Conservation (phyloP, 1,284 basidiomycete genomes). For the Moesziomyces sp. region DNA sequence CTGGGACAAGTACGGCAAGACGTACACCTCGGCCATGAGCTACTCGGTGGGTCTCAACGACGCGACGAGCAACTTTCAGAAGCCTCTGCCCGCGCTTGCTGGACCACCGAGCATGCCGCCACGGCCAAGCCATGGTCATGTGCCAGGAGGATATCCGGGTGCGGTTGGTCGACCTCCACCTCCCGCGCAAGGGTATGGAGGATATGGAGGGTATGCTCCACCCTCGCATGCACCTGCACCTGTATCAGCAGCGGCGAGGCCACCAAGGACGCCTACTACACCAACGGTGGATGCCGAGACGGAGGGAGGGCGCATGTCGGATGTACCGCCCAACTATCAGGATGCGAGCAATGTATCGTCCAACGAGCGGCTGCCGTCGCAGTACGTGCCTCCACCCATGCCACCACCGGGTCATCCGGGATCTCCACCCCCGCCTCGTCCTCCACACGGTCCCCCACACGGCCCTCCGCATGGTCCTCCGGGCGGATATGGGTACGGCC, state of each 20-base stretch:
- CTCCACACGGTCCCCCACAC: not conserved
- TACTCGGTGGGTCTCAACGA: slow-evolving; percentile 40
- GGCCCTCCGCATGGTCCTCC: slow-evolving; percentile 10
- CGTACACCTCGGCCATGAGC: slow-evolving; percentile 38
- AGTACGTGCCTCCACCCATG: slow-evolving; percentile 33
- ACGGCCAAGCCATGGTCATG: slow-evolving; percentile 31
- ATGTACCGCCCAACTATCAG: slow-evolving; percentile 48
- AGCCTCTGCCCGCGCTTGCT: slow-evolving; percentile 27
- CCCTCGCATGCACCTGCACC: slow-evolving; percentile 17
- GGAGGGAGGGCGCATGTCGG: slow-evolving; percentile 41
- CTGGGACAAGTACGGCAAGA: slow-evolving; percentile 52
- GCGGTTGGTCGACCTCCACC: not conserved
- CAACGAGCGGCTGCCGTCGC: slow-evolving; percentile 36
- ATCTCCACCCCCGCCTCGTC: slow-evolving; percentile 7
- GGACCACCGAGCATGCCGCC: slow-evolving; percentile 3
- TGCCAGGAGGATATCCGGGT: slow-evolving; percentile 41
- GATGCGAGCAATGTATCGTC: slow-evolving; percentile 36
- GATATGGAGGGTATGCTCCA: slow-evolving; percentile 9
- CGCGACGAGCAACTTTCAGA: slow-evolving; percentile 24
- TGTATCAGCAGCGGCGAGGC: not conserved
- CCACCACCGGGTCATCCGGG: slow-evolving; percentile 29
- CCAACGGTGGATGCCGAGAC: slow-evolving; percentile 39
- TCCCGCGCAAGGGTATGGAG: slow-evolving; percentile 10
- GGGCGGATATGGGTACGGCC: slow-evolving; percentile 3
- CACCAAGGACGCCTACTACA: slow-evolving; percentile 7